A percentile compares a stretch with the other conserved stretches of the same genome.
These are phyloP conservation scores for Dothiorella sarmentorum DNA, from an alignment of 2,329 filamentous ascomycete species.

Conservation along the genomic window DNA sequence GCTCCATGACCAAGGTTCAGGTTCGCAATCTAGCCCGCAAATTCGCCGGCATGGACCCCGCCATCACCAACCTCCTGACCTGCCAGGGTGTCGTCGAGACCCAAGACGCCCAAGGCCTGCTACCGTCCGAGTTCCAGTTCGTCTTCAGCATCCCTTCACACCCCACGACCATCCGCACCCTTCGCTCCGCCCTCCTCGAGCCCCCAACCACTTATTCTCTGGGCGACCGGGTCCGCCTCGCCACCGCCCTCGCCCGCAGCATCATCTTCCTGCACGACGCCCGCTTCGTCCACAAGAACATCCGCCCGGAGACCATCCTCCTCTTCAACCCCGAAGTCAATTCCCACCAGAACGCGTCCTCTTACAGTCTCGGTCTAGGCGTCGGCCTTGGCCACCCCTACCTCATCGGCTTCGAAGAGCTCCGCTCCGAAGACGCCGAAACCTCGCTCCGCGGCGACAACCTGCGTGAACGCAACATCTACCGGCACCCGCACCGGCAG, in stretches of 20 bases:
- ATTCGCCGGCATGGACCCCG: conserved; percentile 25
- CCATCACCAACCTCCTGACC: conserved; percentile 23
- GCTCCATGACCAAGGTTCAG: not conserved
- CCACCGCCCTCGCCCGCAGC: conserved; percentile 28
- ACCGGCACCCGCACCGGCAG: conserved; percentile 50
- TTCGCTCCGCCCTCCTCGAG: too few species aligned
- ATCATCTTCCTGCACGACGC: conserved; percentile 40
- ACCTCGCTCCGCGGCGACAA: conserved; percentile 38
- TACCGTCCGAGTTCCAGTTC: too few species aligned
- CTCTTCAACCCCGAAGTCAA: too few species aligned
- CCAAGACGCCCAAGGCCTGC: not conserved
- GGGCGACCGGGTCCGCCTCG: not conserved
- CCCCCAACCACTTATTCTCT: not conserved
- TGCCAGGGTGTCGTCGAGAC: conserved; percentile 23
- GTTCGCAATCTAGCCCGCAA: conserved; percentile 22
- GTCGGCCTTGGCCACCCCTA: conserved; percentile 24
- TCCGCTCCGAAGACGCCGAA: conserved; percentile 35
- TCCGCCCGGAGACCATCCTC: conserved; percentile 44
- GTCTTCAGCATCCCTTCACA: too few species aligned
- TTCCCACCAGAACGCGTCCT: too few species aligned
- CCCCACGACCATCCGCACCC: too few species aligned
- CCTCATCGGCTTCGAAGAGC: conserved; percentile 46
- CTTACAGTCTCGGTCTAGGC: too few species aligned
- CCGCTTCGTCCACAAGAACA: conserved; percentile 47
- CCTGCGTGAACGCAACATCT: conserved; percentile 46